A percentile compares a stretch with the other conserved stretches of the same genome.
These are phyloP conservation scores for Silene coronaria DNA, from an alignment of 179 eudicot genomes.

Conservation along the genomic window DNA sequence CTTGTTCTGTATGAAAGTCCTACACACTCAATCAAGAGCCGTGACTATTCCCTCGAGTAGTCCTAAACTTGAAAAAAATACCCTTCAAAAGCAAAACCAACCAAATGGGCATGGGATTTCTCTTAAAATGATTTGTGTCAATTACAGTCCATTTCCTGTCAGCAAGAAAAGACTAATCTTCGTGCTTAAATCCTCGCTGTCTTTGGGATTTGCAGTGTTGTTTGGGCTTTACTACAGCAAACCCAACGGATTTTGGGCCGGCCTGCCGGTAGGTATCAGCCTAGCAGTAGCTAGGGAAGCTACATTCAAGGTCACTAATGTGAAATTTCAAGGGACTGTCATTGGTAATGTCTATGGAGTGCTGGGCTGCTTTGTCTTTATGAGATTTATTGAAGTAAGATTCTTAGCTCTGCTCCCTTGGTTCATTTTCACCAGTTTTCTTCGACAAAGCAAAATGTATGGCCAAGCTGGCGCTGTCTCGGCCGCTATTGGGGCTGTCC, in stretches of 20 bases:
- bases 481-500: constrained; percentile 63
- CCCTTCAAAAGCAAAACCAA: constrained; percentile 21
- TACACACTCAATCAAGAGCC: constrained; percentile 36
- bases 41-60: constrained; percentile 9
- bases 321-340: constrained; percentile 71
- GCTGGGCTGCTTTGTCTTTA: constrained; percentile 56
- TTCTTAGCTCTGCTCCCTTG: constrained; percentile 75
- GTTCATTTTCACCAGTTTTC: constrained; percentile 60
- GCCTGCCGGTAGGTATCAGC: constrained; percentile 63
- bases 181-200: constrained; percentile 57
- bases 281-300: constrained; percentile 59
- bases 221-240: constrained; percentile 62
- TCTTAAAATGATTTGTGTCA: constrained; percentile 19
- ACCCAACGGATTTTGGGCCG: constrained; percentile 65
- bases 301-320: constrained; percentile 57
- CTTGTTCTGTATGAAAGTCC: constrained; percentile 57
- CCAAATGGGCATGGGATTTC: constrained; percentile 19
- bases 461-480: constrained; percentile 78
- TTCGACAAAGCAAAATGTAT: constrained; percentile 62
- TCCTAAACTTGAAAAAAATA: constrained; percentile 16
- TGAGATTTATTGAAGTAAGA: constrained; percentile 37
- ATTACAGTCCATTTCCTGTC: constrained; percentile 18
- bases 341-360: constrained; percentile 69
- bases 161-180: constrained; percentile 35
- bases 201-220: constrained; percentile 58